These are phyloP conservation scores for Aureobasidium sp. DNA, from an alignment of 2,329 filamentous ascomycete genomes.

Conservation along the genomic window DNA sequence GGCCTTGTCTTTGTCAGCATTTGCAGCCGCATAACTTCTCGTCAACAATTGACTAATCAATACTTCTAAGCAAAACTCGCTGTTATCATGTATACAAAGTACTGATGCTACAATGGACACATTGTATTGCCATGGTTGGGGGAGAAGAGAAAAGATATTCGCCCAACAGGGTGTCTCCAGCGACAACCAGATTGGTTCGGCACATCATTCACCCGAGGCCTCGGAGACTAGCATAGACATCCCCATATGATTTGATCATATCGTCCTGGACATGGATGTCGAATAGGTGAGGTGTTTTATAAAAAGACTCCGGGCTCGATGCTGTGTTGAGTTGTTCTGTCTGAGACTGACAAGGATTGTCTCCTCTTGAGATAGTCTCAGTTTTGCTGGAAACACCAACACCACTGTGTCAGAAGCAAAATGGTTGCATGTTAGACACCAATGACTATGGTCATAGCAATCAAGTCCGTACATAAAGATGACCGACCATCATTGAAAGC, in stretches of 20 bases:
- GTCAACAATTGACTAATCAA: too few relatives aligned
- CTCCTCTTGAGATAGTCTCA: background rate
- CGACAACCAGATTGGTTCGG: background rate
- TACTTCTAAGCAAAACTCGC: too few relatives aligned
- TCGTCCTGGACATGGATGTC: too few relatives aligned
- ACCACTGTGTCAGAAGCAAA: too few relatives aligned
- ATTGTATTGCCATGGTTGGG: background rate
- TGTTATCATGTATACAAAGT: too few relatives aligned
- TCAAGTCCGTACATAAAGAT: too few relatives aligned
- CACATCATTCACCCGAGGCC: background rate
- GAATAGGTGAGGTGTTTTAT: background rate
- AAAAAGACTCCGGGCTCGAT: background rate
- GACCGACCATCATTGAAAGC: background rate
- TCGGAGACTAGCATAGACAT: background rate
- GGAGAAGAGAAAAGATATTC: background rate
- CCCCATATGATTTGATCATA: background rate
- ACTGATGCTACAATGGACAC: too few relatives aligned
- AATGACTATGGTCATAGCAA: too few relatives aligned
- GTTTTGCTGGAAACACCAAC: too few relatives aligned
- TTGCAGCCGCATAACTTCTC: too few relatives aligned
- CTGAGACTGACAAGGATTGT: background rate
- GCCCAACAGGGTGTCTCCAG: background rate
- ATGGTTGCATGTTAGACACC: too few relatives aligned
- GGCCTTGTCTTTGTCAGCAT: too few relatives aligned
- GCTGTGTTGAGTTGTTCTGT: background rate